phyloP scores from a whole-genome alignment of 768 basidiomycete species.

The Suillus spraguei region DNA sequence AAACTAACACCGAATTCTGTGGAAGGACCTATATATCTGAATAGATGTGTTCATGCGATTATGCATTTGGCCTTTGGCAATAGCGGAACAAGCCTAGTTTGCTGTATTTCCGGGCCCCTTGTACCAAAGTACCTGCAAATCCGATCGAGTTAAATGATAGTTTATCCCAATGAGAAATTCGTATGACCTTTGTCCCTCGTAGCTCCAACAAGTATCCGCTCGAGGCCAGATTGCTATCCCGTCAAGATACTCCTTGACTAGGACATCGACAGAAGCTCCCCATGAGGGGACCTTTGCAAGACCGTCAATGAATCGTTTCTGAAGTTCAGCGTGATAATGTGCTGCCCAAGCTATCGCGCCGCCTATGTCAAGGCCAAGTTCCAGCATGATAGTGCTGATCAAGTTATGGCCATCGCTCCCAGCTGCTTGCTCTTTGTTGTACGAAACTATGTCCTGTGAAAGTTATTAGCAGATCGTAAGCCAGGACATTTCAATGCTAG shows the following conservation, averaged over 20 bases:
- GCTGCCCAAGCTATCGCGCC: conserved; percentile 32
- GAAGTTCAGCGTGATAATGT: conserved; percentile 15
- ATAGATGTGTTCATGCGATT: background rate
- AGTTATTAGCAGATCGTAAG: background rate
- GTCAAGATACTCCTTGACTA: conserved; percentile 26
- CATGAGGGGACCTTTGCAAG: conserved; percentile 29
- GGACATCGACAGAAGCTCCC: conserved; percentile 24
- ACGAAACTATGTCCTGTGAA: conserved; percentile 38
- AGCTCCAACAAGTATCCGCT: conserved; percentile 31
- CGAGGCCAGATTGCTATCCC: conserved; percentile 31
- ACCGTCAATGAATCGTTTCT: conserved; percentile 22
- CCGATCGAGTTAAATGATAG: background rate
- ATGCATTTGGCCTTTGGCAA: conserved; percentile 1
- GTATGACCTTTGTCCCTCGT: conserved; percentile 27
- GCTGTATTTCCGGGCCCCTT: conserved; percentile 26
- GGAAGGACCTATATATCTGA: background rate
- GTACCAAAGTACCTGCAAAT: conserved; percentile 32
- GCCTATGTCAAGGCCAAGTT: conserved; percentile 25
- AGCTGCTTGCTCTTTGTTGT: conserved; percentile 36
- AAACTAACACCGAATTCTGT: background rate
- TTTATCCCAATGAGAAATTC: no score
- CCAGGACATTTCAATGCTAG: background rate
- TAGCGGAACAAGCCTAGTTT: conserved; percentile 18
- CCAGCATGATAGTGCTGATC: conserved; percentile 36
- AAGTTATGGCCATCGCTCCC: conserved; percentile 38